Evolutionary conservation across 2,329 filamentous ascomycete species (phyloP).

Genomic region (Onygenales sp.): DNA sequence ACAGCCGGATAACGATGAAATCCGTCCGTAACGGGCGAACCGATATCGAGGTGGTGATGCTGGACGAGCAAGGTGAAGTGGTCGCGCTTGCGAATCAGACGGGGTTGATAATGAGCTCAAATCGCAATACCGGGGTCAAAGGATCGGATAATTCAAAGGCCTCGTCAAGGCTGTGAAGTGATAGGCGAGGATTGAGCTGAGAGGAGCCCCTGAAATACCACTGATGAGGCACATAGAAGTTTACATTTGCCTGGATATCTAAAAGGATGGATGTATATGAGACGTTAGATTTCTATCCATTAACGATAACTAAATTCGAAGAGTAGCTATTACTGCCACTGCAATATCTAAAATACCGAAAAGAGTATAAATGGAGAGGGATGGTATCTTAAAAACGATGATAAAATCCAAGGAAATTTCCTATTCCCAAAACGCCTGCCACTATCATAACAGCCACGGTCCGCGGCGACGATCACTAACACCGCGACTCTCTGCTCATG

Average conservation of each 20-base stretch:
- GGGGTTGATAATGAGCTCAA: background rate
- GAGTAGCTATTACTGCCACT: too few species aligned
- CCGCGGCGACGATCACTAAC: too few species aligned
- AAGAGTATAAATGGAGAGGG: background rate
- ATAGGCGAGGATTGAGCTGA: too few species aligned
- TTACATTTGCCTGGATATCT: too few species aligned
- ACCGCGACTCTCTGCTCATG: too few species aligned
- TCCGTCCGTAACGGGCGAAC: background rate
- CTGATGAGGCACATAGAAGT: too few species aligned
- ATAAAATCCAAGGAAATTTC: background rate
- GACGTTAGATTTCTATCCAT: background rate
- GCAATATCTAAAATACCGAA: background rate
- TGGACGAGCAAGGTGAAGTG: background rate
- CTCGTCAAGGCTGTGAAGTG: too few species aligned
- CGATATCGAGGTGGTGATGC: conserved; percentile 1
- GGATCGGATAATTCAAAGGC: too few species aligned
- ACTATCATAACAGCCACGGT: too few species aligned
- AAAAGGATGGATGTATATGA: background rate
- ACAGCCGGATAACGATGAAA: background rate
- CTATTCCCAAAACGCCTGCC: background rate
- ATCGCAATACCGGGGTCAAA: background rate
- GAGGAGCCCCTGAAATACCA: too few species aligned
- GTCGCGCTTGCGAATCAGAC: conserved; percentile 1
- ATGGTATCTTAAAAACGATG: background rate
- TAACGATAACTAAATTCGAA: background rate